Evolutionary conservation across 352 stramenopile species (phyloP), one percentile per base, ranked within the genome.

Genomic region (Lagenidium giganteum): DNA sequence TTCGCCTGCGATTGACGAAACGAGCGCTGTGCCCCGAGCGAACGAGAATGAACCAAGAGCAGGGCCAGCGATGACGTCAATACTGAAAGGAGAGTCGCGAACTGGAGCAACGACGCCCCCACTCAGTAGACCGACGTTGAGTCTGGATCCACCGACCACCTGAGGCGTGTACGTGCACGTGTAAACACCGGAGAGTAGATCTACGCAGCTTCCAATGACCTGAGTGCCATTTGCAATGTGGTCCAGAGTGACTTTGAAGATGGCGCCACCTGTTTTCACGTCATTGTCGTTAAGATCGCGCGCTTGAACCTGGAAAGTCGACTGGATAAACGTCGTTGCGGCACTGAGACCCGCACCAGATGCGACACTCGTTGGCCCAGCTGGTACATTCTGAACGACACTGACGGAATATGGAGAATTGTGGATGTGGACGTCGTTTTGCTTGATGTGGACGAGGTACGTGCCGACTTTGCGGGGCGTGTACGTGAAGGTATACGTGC

Each of bases 391-490:
- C 0, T 60, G 63, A 5, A 83, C 46, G 11, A 86, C 65, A 1
- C 54, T 79, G 25, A 86, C 55, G 1, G 34, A 17, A 24, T 87
- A 91, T 12, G 79, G 79, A 35, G 69, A 83, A 28, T 85, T 78
- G 39, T 75, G 61, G 6, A 91, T 59, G 9, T 78, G 51, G 3
- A 51, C 37, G 6, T 51, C 59, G 24, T 65, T 64, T 23, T 72
- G 56, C 0, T 46, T 67, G 32, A 88, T 43, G 22, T 66, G 50
- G n/a, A 89, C 48, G 5, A 42, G 26, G 49, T 72, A 72, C 13
- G 44, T 37, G 8, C 62, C 62, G 29, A 51, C 37, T 8, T 64
- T 53, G 2, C 62, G 57, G 9, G 59, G 55, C 14, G 50, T 69
- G 47, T 66, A 72, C 20, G 29, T 53, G 24, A 64, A 48, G 7